Percentiles rank a stretch among this genome's conserved stretches.
phyloP scores from a whole-genome alignment of 495 filamentous ascomycete species.

The Thermothielavioides terrestris region DNA sequence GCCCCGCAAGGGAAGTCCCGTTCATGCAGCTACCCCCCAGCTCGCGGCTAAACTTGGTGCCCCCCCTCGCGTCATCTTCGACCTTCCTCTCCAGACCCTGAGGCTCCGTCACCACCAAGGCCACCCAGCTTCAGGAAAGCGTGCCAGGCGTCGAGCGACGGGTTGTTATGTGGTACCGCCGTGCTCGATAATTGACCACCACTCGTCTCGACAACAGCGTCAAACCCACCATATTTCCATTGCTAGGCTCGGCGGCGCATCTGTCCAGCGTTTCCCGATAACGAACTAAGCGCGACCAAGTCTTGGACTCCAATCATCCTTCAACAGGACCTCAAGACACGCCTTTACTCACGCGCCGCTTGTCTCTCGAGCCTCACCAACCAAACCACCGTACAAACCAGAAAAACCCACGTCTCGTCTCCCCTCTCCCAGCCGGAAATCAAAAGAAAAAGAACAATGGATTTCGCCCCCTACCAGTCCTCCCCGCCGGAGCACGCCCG shows the following conservation, averaged over 20 bases:
- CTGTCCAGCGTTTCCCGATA: too few species aligned
- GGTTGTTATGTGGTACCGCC: neutral
- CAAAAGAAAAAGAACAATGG: slow-evolving; percentile 44
- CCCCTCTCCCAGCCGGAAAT: neutral
- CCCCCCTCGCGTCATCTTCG: slow-evolving; percentile 7
- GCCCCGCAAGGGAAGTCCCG: slow-evolving; percentile 4
- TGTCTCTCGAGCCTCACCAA: too few species aligned
- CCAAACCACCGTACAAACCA: too few species aligned
- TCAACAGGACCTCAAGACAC: neutral
- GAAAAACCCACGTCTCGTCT: neutral
- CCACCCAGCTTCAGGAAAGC: neutral
- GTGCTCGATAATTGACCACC: neutral
- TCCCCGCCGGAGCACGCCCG: slow-evolving; percentile 69
- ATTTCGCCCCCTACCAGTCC: slow-evolving; percentile 95
- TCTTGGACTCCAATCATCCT: neutral
- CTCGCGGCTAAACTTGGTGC: slow-evolving; percentile 5
- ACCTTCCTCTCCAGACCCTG: neutral
- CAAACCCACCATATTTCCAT: too few species aligned
- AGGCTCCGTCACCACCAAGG: slow-evolving; percentile 5
- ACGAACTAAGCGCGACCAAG: too few species aligned
- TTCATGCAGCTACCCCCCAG: slow-evolving; percentile 4
- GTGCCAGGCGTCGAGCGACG: neutral
- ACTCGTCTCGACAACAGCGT: neutral
- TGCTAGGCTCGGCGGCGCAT: too few species aligned
- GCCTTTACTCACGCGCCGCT: too few species aligned